Evolutionary conservation across 2,329 filamentous ascomycete species (phyloP), one percentile per base, ranked within the genome.

Genomic region (Alternaria viburni): DNA sequence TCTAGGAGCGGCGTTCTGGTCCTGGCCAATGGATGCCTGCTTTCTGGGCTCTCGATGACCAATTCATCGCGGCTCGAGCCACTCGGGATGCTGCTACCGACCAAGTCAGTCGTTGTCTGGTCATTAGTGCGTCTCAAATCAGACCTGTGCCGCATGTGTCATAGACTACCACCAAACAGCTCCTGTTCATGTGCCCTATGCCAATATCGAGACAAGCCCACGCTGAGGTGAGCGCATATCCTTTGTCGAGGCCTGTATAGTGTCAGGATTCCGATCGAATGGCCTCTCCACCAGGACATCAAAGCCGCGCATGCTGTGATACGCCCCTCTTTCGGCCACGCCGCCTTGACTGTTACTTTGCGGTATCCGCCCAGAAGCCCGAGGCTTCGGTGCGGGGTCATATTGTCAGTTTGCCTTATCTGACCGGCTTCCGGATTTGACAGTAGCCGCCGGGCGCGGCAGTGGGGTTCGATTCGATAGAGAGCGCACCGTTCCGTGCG

Each of bases 351-450:
- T 32, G 36, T 13, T 32, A 41, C 26, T 56, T 28, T 26, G 49
- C 46, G 58, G 44, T 26, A 50, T 56, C 52, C 50, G 13, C 21
- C 9, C 45, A 8, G 10, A n/a, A 36, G 30, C 45, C 52, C 26
- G 30, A 46, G 36, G 25, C 49, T 41, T 32, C 41, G 12, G 45
- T 54, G 62, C 62, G 55, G 62, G 62, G 62, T 62, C 25, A 25
- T 32, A 49, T 19, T 44, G 44, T 56, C 32, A 57, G 23, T 50
- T 21, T 55, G 59, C 62, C 62, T 58, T 59, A 62, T 65, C 62
- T 64, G 26, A 54, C 54, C 41, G 32, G 44, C 30, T 49, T 28
- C 44, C 46, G 12, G 21, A 30, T 45, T 52, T 23, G 46, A 54
- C 15, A 56, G 51, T 4, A 26, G 36, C 50, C 41, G 52, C 50